Evolutionary conservation across 208 protist genomes (phyloP), one percentile per base, ranked within the genome.

Genomic region (Balamuthia mandrillaris): DNA sequence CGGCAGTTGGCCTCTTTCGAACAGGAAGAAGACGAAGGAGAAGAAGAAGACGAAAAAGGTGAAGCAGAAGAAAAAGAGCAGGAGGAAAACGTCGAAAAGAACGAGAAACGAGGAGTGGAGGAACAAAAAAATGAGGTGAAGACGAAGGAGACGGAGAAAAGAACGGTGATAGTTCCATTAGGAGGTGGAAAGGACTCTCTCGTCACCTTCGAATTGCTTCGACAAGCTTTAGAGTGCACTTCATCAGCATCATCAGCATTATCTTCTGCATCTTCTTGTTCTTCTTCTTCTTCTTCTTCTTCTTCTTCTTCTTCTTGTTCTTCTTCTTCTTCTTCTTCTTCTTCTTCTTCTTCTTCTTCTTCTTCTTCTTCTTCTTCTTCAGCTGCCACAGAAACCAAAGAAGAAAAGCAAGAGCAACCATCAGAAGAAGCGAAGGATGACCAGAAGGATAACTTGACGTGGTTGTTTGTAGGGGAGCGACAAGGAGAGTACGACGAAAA

Each of bases 391-490:
- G n/a, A n/a, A n/a, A n/a, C n/a, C n/a, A n/a, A n/a, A n/a, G n/a
- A n/a, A n/a, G n/a, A n/a, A n/a, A 6, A 63, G n/a, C 56, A 63
- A n/a, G 47, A n/a, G 18, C 47, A 10, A n/a, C n/a, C n/a, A n/a
- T n/a, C n/a, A n/a, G 31, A 18, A 60, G 3, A 60, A 33, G 7
- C 31, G 7, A 33, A 27, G 6, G 3, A 3, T 16, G 7, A n/a
- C 9, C 52, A 16, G 24, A 35, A 74, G 65, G 65, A 3, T 21
- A n/a, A 42, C 65, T 14, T 74, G 37, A 74, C 51, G 65, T 74
- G 65, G 65, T 74, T 74, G n/a, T 74, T 52, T 16, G 21, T 74
- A 42, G 65, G 41, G 9, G 65, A 74, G 65, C 65, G 65, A 18
- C 51, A 74, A 9, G 65, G 65, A 1, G 65, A 74, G 65, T 74